These are phyloP conservation scores for Camellia oleifera DNA, from an alignment of 179 eudicot species.

Conservation along the genomic window DNA sequence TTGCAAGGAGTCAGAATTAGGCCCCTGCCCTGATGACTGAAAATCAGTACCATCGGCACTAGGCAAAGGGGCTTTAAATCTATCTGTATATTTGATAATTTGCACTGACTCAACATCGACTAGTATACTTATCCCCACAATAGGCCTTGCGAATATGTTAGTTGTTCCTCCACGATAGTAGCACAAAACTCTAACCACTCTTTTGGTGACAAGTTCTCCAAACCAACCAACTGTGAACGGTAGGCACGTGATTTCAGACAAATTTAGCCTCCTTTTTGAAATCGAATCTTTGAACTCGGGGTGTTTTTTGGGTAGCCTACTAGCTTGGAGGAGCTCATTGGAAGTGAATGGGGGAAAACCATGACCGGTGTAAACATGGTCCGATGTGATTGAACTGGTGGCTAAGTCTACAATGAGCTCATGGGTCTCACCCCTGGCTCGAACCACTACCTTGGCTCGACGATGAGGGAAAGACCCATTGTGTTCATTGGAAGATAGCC, in stretches of 20 bases:
- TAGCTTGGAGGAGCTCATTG: conserved; percentile 52
- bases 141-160: conserved; percentile 70
- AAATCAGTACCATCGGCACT: conserved; percentile 60
- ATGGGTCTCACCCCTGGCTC: conserved; percentile 48
- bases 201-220: conserved; percentile 49
- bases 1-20: conserved; percentile 39
- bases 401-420: conserved; percentile 54
- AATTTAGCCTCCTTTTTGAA: conserved; percentile 50
- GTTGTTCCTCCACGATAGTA: conserved; percentile 64
- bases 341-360: conserved; percentile 65
- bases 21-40: conserved; percentile 21
- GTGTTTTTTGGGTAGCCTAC: conserved; percentile 35
- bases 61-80: conserved; percentile 48
- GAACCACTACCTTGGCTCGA: conserved; percentile 62
- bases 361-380: conserved; percentile 50
- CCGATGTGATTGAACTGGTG: conserved; percentile 36
- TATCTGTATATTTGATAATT: conserved; percentile 35
- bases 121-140: conserved; percentile 53
- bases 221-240: conserved; percentile 80
- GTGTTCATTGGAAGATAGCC: conserved; percentile 37
- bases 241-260: conserved; percentile 67
- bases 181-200: conserved; percentile 57
- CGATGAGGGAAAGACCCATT: conserved; percentile 44
- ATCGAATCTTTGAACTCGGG: conserved; percentile 46
- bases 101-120: conserved; percentile 51